Conservation (phyloP, 805 yeast species). For the Jamesozyma gamospora region DNA sequence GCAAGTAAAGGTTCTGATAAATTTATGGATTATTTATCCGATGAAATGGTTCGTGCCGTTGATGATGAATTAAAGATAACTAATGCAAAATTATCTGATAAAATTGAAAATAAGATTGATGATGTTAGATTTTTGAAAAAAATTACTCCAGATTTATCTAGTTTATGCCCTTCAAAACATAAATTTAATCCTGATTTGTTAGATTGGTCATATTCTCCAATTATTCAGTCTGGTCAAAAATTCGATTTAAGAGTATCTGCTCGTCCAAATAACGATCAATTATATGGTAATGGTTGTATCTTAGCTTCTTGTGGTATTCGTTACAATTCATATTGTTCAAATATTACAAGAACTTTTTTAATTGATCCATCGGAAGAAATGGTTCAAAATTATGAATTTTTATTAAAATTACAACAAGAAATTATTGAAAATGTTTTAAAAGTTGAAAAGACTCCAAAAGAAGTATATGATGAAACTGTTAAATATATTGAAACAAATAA, state of each 20-base stretch:
- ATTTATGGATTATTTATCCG: constrained; percentile 72
- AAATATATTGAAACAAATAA: constrained; percentile 48
- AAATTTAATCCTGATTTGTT: constrained; percentile 68
- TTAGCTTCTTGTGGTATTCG: constrained; percentile 77
- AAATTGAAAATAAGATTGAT: constrained; percentile 73
- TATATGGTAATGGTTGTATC: constrained; percentile 68
- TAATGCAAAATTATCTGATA: constrained; percentile 62
- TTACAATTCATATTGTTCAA: constrained; percentile 82
- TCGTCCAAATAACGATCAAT: constrained; percentile 52
- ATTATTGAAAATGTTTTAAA: constrained; percentile 47
- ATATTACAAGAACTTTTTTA: constrained; percentile 76
- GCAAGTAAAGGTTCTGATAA: constrained; percentile 74
- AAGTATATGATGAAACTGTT: constrained; percentile 56
- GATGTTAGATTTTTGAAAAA: constrained; percentile 56
- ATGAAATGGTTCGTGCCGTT: constrained; percentile 77
- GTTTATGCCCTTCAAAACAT: constrained; percentile 33
- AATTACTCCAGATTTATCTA: constrained; percentile 39
- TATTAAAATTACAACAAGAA: constrained; percentile 58
- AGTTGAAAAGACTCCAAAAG: constrained; percentile 58
- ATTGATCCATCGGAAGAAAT: constrained; percentile 79
- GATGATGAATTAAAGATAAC: constrained; percentile 78
- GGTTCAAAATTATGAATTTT: constrained; percentile 68
- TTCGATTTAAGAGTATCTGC: constrained; percentile 82
- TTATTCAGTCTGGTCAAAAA: constrained; percentile 77
- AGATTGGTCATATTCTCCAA: constrained; percentile 93